phyloP scores from a whole-genome alignment of 139 green algal species.

The Micractinium conductrix region DNA sequence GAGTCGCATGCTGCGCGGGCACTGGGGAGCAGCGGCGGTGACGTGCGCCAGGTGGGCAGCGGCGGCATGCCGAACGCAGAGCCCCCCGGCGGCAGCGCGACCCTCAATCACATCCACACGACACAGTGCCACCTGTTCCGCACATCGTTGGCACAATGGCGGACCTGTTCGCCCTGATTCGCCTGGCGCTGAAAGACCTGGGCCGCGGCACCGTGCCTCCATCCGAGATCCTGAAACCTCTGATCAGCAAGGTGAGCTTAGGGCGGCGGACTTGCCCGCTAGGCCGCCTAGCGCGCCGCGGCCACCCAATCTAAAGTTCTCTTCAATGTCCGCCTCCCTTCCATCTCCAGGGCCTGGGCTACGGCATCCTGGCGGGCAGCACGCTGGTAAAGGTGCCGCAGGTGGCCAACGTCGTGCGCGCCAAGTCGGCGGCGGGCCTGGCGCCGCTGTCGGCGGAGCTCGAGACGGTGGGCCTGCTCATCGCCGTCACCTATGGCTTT shows the following conservation, averaged over 20 bases:
- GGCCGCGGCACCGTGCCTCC: slow-evolving; percentile 22
- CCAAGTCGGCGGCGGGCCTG: slow-evolving; percentile 73
- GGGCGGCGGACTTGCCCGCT: not conserved
- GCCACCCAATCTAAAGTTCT: too few species aligned
- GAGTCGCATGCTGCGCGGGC: too few species aligned
- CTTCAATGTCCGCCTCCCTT: not conserved
- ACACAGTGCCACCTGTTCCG: too few species aligned
- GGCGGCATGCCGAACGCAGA: too few species aligned
- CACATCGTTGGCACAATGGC: not conserved
- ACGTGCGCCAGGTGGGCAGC: too few species aligned
- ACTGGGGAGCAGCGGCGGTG: too few species aligned
- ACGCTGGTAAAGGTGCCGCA: slow-evolving; percentile 85
- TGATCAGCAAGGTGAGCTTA: slow-evolving; percentile 41
- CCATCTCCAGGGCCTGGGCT: slow-evolving; percentile 67
- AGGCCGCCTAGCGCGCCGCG: not conserved
- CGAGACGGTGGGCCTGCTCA: slow-evolving; percentile 71
- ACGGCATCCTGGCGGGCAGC: slow-evolving; percentile 71
- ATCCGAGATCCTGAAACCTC: slow-evolving; percentile 14
- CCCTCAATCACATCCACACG: too few species aligned
- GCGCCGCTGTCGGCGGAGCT: slow-evolving; percentile 75
- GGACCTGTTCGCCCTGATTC: not conserved
- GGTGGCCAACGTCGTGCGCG: slow-evolving; percentile 61
- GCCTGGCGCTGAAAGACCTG: not conserved
- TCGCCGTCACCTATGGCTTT: slow-evolving; percentile 76
- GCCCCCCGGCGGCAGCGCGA: too few species aligned